Percentiles rank a stretch among this genome's conserved stretches.
Evolutionary conservation across 164 flowering plant genomes (phyloP).

Genomic region (Magnolia kwangsiensis): DNA sequence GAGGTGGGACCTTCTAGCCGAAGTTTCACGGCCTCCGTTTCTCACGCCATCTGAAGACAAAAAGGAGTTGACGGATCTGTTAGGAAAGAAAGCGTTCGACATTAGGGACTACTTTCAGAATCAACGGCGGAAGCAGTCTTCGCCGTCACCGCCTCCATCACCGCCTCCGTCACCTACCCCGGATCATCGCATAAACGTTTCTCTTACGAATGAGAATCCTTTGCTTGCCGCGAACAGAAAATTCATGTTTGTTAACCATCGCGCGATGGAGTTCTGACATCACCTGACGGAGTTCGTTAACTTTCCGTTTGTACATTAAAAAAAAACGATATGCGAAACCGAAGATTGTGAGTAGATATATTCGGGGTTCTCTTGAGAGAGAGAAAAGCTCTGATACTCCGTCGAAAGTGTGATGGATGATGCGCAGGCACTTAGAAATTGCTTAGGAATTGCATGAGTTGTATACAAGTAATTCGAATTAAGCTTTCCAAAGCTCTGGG

Average conservation of each 20-base stretch:
- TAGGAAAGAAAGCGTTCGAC: constrained; percentile 18
- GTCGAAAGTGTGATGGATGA: not conserved
- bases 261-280: no score
- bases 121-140: constrained; percentile 30
- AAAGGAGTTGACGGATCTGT: not conserved
- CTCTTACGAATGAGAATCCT: no score
- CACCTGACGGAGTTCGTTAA: constrained; percentile 4
- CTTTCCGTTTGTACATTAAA: constrained; percentile 12
- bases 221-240: no score
- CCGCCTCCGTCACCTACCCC: constrained; percentile 22
- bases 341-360: not conserved
- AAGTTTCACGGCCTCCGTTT: constrained; percentile 81
- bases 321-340: constrained; percentile 19
- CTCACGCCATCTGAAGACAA: constrained; percentile 49
- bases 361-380: not conserved
- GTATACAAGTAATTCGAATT: no score
- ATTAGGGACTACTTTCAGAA: constrained; percentile 51
- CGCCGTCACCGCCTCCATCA: constrained; percentile 37
- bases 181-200: constrained; percentile 22
- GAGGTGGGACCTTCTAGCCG: constrained; percentile 71
- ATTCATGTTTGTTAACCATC: no score
- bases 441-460: no score
- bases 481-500: no score
- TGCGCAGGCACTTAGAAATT: not conserved
- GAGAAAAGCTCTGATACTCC: not conserved